Evolutionary conservation across 2,329 filamentous ascomycete genomes (phyloP).

Genomic region (Fusarium nurragi): DNA sequence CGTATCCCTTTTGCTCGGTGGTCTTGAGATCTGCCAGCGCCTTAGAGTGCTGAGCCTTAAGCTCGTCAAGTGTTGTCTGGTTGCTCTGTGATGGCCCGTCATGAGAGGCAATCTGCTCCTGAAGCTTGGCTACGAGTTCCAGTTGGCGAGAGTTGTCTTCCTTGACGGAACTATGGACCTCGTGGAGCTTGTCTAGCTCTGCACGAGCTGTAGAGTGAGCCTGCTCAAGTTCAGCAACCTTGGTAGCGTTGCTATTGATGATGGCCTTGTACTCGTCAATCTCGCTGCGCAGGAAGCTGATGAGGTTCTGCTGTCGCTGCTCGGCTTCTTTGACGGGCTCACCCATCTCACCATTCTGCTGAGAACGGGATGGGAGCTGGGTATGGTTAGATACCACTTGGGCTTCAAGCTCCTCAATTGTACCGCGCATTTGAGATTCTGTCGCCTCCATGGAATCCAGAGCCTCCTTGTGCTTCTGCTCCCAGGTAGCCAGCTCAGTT

Average conservation of each 20-base stretch:
- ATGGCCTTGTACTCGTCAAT: constrained; percentile 83
- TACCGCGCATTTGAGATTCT: constrained; percentile 76
- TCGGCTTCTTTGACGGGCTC: constrained; percentile 59
- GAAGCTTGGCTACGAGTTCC: constrained; percentile 61
- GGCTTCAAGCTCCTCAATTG: constrained; percentile 76
- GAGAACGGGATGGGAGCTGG: constrained; percentile 56
- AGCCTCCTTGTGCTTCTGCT: constrained; percentile 76
- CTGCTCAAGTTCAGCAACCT: constrained; percentile 78
- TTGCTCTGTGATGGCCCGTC: constrained; percentile 66
- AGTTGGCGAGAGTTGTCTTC: constrained; percentile 58
- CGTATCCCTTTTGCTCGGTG: constrained; percentile 63
- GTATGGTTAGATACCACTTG: constrained; percentile 65
- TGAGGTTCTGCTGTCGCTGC: constrained; percentile 66
- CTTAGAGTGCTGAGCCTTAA: constrained; percentile 61
- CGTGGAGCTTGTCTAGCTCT: constrained; percentile 73
- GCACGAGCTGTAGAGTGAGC: constrained; percentile 72
- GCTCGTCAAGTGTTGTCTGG: constrained; percentile 60
- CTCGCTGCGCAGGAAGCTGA: constrained; percentile 73
- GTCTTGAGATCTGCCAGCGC: constrained; percentile 61
- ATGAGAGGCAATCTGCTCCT: constrained; percentile 68
- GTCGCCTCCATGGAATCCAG: constrained; percentile 76
- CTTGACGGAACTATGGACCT: constrained; percentile 63
- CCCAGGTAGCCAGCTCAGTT: constrained; percentile 77
- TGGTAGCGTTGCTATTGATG: constrained; percentile 73
- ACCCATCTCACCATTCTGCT: constrained; percentile 50